Base-by-base conservation (phyloP, 2,329 filamentous ascomycete species). In the Penicillium sclerotigenum region DNA sequence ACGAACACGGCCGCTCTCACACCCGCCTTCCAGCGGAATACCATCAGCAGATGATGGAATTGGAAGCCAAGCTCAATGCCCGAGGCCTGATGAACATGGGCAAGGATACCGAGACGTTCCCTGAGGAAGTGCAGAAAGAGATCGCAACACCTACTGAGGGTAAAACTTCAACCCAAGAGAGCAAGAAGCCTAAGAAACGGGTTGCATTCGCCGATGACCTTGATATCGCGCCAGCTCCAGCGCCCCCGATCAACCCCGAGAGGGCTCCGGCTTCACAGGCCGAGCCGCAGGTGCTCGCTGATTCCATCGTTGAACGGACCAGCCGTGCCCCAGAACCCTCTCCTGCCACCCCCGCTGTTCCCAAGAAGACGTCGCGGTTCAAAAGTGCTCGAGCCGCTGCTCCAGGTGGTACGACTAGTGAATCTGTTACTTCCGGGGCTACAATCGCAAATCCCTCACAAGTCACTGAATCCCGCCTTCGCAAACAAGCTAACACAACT, bases 131-230 rank as follows among this genome's bases (percentile, higher is more conserved):
- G 24, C 61, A 66, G 43, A 51, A 68, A 38, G 68, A 72, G 14
- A 63, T 73, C 4, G 64, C 73, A 49, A 57, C 63, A 11, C 60
- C 68, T 14, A 31, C 55, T 11, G 61, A 67, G 26, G 64, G 45
- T 14, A 52, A 54, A 18, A 16, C n/a, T 33, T 33, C 52, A 13
- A 41, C 56, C 22, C 57, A 58, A 10, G 63, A 64, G 42, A 69
- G 64, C 41, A 69, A 70, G 50, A 71, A 71, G 37, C 52, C 66
- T 9, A 72, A 71, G 68, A 96, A 94, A 75, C 87, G 83, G 16
- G 91, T 96, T 26, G 84, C 87, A n/a, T 96, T 96, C 73, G 87
- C 91, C 2, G 77, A 86, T 33, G 80, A 81, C 6, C 77, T 96
- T 33, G 89, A 94, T 64, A 85, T 95, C 59, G 87, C 88, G 29